Evolutionary conservation across 345 rosid species (phyloP).

Genomic region (Gossypium herbaceum): DNA sequence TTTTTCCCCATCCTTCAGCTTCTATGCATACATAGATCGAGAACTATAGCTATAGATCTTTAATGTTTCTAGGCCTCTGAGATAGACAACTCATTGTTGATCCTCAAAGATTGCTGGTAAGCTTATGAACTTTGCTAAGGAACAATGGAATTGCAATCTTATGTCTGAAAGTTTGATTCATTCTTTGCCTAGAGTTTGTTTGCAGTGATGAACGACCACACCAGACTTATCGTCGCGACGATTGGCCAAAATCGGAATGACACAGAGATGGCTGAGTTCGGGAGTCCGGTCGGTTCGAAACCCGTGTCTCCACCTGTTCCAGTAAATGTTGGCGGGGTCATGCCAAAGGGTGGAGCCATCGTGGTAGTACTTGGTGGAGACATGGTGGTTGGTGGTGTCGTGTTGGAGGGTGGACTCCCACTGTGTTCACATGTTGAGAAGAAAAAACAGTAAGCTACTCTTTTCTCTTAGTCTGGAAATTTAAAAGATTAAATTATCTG

Average conservation of each 20-base stretch:
- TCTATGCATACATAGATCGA: constrained; percentile 34
- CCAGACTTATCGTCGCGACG: constrained; percentile 35
- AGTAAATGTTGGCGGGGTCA: constrained; percentile 38
- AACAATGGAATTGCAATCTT: constrained; percentile 25
- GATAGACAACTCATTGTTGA: constrained; percentile 21
- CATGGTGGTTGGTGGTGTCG: constrained; percentile 29
- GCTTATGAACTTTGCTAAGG: constrained; percentile 25
- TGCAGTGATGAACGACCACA: constrained; percentile 38
- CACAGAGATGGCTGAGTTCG: constrained; percentile 59
- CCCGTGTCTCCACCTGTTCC: constrained; percentile 47
- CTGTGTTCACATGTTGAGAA: constrained; percentile 40
- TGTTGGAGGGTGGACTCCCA: constrained; percentile 34
- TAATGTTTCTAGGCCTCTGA: constrained; percentile 28
- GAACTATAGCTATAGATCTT: constrained; percentile 36
- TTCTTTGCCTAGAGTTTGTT: constrained; percentile 32
- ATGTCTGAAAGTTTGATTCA: constrained; percentile 18
- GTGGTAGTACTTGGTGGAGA: constrained; percentile 38
- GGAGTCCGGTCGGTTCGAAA: constrained; percentile 78
- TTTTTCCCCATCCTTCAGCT: constrained; percentile 31
- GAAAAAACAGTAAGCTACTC: constrained; percentile 8
- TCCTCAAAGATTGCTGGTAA: constrained; percentile 26
- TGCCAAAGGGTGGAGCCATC: constrained; percentile 31
- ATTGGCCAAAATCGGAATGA: constrained; percentile 38
- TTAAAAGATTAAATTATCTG: neutral
- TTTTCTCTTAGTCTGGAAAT: constrained; percentile 8